Evolutionary conservation across 2,329 filamentous ascomycete genomes (phyloP).

Genomic region (Pseudodiploospora longispora): DNA sequence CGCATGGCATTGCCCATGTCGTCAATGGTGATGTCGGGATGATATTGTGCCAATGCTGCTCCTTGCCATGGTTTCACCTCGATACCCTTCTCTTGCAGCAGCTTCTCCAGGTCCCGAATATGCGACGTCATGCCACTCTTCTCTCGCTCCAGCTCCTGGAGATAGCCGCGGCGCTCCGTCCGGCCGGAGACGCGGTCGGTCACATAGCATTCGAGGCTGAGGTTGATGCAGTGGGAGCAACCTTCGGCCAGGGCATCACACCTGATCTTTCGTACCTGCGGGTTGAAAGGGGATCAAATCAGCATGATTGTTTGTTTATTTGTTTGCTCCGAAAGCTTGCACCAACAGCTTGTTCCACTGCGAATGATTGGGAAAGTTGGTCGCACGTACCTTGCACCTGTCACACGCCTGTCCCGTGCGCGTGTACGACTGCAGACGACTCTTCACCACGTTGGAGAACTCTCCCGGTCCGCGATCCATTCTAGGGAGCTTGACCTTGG

Average conservation of each 20-base stretch:
- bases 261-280: constrained; percentile 72
- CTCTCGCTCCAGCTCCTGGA: constrained; percentile 67
- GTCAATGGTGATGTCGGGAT: constrained; percentile 16
- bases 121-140: constrained; percentile 58
- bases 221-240: constrained; percentile 73
- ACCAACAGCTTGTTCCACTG: too few relatives aligned
- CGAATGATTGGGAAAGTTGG: not conserved
- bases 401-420: constrained; percentile 81
- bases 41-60: constrained; percentile 20
- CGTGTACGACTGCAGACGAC: constrained; percentile 45
- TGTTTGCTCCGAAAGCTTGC: too few relatives aligned
- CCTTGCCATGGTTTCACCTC: constrained; percentile 47
- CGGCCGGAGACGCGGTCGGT: constrained; percentile 82
- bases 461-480: constrained; percentile 40
- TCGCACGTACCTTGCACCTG: constrained; percentile 63
- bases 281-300: constrained; percentile 3
- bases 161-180: constrained; percentile 69
- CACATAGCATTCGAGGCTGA: constrained; percentile 70
- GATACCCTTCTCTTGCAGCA: constrained; percentile 52
- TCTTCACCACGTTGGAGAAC: constrained; percentile 50
- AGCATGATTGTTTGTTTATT: too few relatives aligned
- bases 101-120: constrained; percentile 59
- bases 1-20: constrained; percentile 17
- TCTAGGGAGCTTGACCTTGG: constrained; percentile 42
- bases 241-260: constrained; percentile 75